Evolutionary conservation across 192 early-diverging fungal species (phyloP).

Genomic region (Lunasporangiospora selenospora): DNA sequence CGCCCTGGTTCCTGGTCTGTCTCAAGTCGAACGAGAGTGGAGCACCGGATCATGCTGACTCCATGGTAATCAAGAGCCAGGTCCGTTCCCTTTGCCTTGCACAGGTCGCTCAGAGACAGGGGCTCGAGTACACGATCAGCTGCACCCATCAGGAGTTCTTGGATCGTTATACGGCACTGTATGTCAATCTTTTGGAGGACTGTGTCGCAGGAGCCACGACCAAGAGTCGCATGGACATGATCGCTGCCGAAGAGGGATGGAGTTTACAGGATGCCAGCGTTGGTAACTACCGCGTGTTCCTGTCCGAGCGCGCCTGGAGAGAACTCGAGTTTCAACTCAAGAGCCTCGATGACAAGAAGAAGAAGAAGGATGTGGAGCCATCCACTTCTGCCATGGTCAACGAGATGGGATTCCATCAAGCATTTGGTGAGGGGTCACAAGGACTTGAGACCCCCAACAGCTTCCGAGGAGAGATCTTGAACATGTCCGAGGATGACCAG

Average conservation of each 20-base stretch:
- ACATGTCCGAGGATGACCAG: conserved; percentile 42
- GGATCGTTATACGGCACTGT: conserved; percentile 69
- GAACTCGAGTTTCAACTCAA: conserved; percentile 83
- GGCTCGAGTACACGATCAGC: conserved; percentile 74
- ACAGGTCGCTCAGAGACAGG: conserved; percentile 69
- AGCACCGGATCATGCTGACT: conserved; percentile 69
- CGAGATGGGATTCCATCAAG: conserved; percentile 38
- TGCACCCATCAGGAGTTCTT: conserved; percentile 82
- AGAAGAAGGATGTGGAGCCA: conserved; percentile 52
- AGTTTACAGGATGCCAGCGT: conserved; percentile 26
- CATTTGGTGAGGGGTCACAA: conserved; percentile 33
- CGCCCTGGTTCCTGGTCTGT: conserved; percentile 84
- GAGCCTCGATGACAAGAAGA: conserved; percentile 69
- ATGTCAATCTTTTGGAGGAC: conserved; percentile 32
- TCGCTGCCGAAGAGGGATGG: conserved; percentile 20
- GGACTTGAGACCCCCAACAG: conserved; percentile 33
- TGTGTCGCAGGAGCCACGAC: conserved; percentile 29
- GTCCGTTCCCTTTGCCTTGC: conserved; percentile 72
- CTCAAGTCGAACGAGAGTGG: conserved; percentile 74
- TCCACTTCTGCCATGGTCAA: conserved; percentile 35
- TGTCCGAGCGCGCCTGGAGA: conserved; percentile 84
- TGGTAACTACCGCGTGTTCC: conserved; percentile 62
- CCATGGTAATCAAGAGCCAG: conserved; percentile 73
- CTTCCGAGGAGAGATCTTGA: conserved; percentile 37
- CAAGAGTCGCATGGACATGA: conserved; percentile 26